A percentile compares a stretch with the other conserved stretches of the same genome.
Conservation (phyloP, 768 basidiomycete species). For the Lactarius indigo region DNA sequence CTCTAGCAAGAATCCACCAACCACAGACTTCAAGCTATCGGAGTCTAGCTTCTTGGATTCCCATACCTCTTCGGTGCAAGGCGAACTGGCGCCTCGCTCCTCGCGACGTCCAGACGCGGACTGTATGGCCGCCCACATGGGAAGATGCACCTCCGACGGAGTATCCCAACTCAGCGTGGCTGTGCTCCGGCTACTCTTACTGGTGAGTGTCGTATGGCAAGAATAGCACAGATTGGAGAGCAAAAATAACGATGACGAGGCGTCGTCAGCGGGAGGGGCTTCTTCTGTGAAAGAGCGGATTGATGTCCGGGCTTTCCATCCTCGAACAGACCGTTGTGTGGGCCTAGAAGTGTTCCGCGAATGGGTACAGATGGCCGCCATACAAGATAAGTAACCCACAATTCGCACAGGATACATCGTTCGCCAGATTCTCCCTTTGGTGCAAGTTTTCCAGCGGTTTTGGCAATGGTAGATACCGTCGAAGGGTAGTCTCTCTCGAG, state of each 20-base stretch:
- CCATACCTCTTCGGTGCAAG: constrained; percentile 32
- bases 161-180: constrained; percentile 26
- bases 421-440: constrained; percentile 53
- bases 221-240: constrained; percentile 54
- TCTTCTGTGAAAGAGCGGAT: constrained; percentile 51
- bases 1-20: constrained; percentile 41
- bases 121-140: constrained; percentile 26
- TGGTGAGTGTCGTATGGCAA: constrained; percentile 58
- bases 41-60: constrained; percentile 32
- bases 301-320: constrained; percentile 73
- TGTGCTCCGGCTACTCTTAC: constrained; percentile 46
- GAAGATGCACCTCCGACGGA: constrained; percentile 19
- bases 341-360: constrained; percentile 42
- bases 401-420: constrained; percentile 60
- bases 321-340: constrained; percentile 58
- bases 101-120: neutral
- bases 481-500: constrained; percentile 82
- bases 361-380: neutral
- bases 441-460: constrained; percentile 74
- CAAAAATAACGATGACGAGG: constrained; percentile 31
- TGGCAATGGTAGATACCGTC: constrained; percentile 78
- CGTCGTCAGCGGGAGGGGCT: constrained; percentile 11
- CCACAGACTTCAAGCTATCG: constrained; percentile 37
- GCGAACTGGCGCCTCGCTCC: neutral
- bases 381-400: constrained; percentile 37